Base-by-base conservation (phyloP, 352 stramenopile species). In the Elongisporangium prolatum region DNA sequence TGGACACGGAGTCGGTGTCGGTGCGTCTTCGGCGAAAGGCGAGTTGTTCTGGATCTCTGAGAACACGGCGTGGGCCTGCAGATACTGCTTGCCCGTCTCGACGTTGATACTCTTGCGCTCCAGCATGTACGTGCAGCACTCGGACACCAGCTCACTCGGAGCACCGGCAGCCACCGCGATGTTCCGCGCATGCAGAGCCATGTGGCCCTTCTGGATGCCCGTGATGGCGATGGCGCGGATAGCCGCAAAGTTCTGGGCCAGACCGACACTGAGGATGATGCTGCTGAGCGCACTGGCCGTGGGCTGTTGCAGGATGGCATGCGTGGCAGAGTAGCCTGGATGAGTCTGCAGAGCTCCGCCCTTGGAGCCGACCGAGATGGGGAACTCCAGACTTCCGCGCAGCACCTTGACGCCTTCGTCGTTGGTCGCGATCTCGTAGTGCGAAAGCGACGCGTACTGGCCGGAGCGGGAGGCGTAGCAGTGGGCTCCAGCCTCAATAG, bases 71-170 rank as follows among this genome's bases (percentile, higher is more conserved):
- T 93, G 85, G 3, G 83, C 83, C 55, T 88, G 72, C 28, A 95
- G 66, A 44, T 95, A 95, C 62, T 91, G 81, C 62, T 90, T 91
- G 20, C 83, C 85, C 22, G 85, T 91, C 68, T 90, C 83, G 18
- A 93, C 65, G 63, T 91, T 93, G 62, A 95, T 89, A 34, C 74
- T 74, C 60, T 89, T 86, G 52, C 85, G 71, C 13, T 81, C 71
- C 9, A 93, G 67, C 85, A 95, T 95, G 72, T 95, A 95, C 60
- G 80, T 88, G 60, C 85, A 95, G 13, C 93, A 72, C 56, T 95
- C 85, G 22, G 83, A 74, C 38, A 93, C 85, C n/a, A 95, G 64
- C 57, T 92, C 82, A 40, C 83, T 87, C 5, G 83, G 81, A 2
- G 85, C 80, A 10, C 85, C 85, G 47, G 75, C 83, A n/a, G 83